These are phyloP conservation scores for Plantago rigida DNA, from an alignment of 305 asterid species.

Conservation along the genomic window DNA sequence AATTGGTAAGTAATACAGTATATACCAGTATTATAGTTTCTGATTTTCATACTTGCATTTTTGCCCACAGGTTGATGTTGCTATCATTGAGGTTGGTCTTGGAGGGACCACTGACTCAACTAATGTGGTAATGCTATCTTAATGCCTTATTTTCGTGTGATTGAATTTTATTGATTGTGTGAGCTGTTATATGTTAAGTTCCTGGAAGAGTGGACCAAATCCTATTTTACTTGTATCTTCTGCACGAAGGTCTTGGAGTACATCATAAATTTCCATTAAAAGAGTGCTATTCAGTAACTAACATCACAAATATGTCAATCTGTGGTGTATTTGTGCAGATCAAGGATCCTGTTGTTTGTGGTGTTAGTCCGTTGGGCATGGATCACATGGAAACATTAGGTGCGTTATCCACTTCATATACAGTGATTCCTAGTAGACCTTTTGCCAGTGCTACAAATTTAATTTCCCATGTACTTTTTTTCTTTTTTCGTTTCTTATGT, in stretches of 20 bases:
- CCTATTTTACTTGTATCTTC: no score
- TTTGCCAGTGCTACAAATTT: neutral
- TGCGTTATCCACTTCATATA: constrained; percentile 28
- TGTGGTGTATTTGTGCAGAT: constrained; percentile 38
- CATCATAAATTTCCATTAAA: no score
- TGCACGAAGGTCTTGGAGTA: no score
- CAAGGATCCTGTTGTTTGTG: constrained; percentile 76
- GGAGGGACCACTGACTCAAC: constrained; percentile 84
- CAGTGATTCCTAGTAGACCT: constrained; percentile 4
- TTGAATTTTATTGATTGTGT: neutral
- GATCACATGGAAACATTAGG: constrained; percentile 88
- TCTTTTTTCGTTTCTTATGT: no score
- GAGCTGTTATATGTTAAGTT: neutral
- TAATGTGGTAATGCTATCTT: constrained; percentile 56
- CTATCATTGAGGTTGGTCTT: constrained; percentile 87
- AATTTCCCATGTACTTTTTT: neutral
- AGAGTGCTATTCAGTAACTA: no score
- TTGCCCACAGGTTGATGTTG: constrained; percentile 72
- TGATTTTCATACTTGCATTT: constrained; percentile 11
- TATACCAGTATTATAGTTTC: neutral
- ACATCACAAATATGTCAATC: no score
- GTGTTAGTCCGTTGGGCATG: constrained; percentile 78
- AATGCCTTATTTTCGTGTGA: constrained; percentile 9
- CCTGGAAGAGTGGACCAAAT: no score
- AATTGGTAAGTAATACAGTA: constrained; percentile 3